Evolutionary conservation across 805 yeast genomes (phyloP).

Genomic region (Kluyveromyces wickerhamii): DNA sequence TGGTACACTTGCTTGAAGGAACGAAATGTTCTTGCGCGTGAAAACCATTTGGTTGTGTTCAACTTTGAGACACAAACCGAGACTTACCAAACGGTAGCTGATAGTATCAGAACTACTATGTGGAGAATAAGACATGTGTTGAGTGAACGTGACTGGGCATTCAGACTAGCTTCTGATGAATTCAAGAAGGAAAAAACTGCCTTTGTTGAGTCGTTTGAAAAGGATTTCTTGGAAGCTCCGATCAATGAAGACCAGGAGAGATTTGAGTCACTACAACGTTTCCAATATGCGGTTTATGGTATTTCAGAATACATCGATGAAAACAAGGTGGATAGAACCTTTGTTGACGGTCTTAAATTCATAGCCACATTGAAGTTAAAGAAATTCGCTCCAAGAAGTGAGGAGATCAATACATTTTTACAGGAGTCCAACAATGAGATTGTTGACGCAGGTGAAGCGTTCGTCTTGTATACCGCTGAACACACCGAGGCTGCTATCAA

Average conservation of each 20-base stretch:
- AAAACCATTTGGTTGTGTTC: slow-evolving; percentile 49
- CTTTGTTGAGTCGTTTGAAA: slow-evolving; percentile 50
- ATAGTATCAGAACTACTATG: slow-evolving; percentile 53
- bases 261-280: slow-evolving; percentile 64
- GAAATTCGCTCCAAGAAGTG: slow-evolving; percentile 44
- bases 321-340: slow-evolving; percentile 48
- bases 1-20: slow-evolving; percentile 88
- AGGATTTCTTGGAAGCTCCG: slow-evolving; percentile 48
- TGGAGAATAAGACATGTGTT: slow-evolving; percentile 79
- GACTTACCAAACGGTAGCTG: slow-evolving; percentile 29
- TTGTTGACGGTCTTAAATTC: slow-evolving; percentile 57
- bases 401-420: slow-evolving; percentile 31
- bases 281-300: slow-evolving; percentile 81
- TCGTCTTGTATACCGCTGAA: slow-evolving; percentile 40
- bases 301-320: slow-evolving; percentile 59
- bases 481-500: slow-evolving; percentile 33
- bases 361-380: slow-evolving; percentile 62
- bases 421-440: slow-evolving; percentile 21
- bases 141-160: slow-evolving; percentile 74
- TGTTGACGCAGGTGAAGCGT: slow-evolving; percentile 36
- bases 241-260: slow-evolving; percentile 48
- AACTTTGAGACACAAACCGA: slow-evolving; percentile 36
- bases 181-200: slow-evolving; percentile 35
- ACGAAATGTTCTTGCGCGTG: slow-evolving; percentile 71
- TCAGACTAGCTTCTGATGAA: slow-evolving; percentile 46